Base-by-base conservation (phyloP, 2,329 filamentous ascomycete genomes). In the Ophiocordyceps camponoti-saundersi region DNA sequence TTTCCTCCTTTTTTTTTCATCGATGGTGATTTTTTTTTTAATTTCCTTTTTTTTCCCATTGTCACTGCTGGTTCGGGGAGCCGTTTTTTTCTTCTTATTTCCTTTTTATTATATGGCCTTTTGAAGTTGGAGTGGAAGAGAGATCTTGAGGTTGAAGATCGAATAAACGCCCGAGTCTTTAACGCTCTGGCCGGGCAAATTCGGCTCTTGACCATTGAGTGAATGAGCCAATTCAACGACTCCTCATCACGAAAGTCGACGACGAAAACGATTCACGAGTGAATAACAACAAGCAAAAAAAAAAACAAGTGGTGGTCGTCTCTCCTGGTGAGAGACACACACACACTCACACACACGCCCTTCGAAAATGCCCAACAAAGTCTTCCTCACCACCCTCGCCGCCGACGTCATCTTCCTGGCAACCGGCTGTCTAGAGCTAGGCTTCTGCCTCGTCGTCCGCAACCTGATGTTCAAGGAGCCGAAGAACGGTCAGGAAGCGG, bases 351-450 rank as follows among this genome's bases (percentile, higher is more conserved):
- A 26, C 23, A 26, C 23, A 26, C 8, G 8, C 23, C 8, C 23
- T 26, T 26, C 23, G 8, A 39, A 20, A 6, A 78, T 77, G 73
- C 67, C 65, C 49, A 77, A 73, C 67, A 75, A 72, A 53, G 65
- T 78, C 50, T 67, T 75, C 49, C 53, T 68, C 52, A 61, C 69
- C 53, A 72, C 73, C 48, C 56, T 74, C 52, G 60, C 59, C 52
- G 60, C 65, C 56, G 71, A 75, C 57, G 50, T 64, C 48, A 59
- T 77, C 53, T 77, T 78, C 59, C 65, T 72, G 52, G 56, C 63
- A 47, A 71, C 72, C 50, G 75, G 75, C 47, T 65, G 69, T 53
- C 60, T 78, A 56, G 68, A 73, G 58, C 61, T 79, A 50, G 72
- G 65, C 48, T 77, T 77, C 60, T 71, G 67, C 46, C 57, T 77